A percentile compares a stretch with the other conserved stretches of the same genome.
These are phyloP conservation scores for Annulohypoxylon moriforme DNA, from an alignment of 495 filamentous ascomycete species.

Conservation along the genomic window DNA sequence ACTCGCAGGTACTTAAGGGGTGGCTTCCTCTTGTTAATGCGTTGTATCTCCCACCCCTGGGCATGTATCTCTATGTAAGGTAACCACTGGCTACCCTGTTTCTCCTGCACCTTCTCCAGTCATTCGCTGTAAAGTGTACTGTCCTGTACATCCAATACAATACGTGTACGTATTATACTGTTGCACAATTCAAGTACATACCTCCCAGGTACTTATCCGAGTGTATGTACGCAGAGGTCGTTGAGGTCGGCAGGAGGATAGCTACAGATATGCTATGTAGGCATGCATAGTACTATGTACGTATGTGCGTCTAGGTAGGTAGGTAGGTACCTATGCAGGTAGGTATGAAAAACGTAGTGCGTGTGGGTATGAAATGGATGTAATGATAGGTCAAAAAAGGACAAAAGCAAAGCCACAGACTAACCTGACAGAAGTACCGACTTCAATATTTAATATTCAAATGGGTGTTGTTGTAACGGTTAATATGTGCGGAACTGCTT, in stretches of 20 bases:
- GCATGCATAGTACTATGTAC: too few relatives aligned
- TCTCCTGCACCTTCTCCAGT: constrained; percentile 10
- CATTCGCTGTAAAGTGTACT: constrained; percentile 20
- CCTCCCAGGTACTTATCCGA: constrained; percentile 8
- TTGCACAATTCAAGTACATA: constrained; percentile 16
- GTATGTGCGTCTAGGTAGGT: too few relatives aligned
- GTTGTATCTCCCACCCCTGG: constrained; percentile 10
- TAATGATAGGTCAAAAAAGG: constrained; percentile 4
- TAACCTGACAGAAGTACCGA: neutral
- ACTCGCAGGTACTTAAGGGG: constrained; percentile 43
- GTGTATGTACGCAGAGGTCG: too few relatives aligned
- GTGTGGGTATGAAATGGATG: constrained; percentile 6
- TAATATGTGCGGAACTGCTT: neutral
- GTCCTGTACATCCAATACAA: constrained; percentile 29
- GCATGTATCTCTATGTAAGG: constrained; percentile 18
- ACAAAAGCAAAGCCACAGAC: constrained; percentile 28
- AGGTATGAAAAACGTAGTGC: too few relatives aligned
- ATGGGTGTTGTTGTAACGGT: constrained; percentile 1
- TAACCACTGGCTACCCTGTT: constrained; percentile 19
- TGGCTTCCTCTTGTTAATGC: constrained; percentile 19
- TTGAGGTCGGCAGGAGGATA: constrained; percentile 31
- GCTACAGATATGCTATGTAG: constrained; percentile 18
- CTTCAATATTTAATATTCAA: neutral
- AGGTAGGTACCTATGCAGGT: too few relatives aligned
- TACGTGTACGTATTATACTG: constrained; percentile 41